Percentiles rank a stretch among this genome's conserved stretches.
Conservation (phyloP, 2,329 filamentous ascomycete genomes). For the Xylaria multiplex region DNA sequence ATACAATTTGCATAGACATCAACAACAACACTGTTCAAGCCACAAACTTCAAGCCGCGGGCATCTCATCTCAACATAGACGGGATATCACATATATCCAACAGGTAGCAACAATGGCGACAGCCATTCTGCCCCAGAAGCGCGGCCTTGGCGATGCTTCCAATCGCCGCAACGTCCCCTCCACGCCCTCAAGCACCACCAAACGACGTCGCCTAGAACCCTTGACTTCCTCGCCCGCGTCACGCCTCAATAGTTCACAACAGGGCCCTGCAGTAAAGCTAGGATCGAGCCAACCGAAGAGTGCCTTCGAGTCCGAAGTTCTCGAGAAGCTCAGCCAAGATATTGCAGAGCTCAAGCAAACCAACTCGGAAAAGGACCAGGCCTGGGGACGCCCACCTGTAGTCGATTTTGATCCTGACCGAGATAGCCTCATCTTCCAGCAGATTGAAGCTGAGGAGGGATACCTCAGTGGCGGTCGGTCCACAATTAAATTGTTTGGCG, state of each 20-base stretch:
- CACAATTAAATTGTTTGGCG: slow-evolving; percentile 91
- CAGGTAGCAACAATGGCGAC: slow-evolving; percentile 56
- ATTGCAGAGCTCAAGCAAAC: slow-evolving; percentile 84
- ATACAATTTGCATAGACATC: background rate
- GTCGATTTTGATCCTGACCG: slow-evolving; percentile 64
- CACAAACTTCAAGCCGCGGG: slow-evolving; percentile 3
- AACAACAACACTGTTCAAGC: slow-evolving; percentile 15
- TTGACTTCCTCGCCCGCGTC: slow-evolving; percentile 64
- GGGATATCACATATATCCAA: slow-evolving; percentile 2
- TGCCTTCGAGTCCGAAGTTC: slow-evolving; percentile 89
- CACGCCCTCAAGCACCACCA: slow-evolving; percentile 67
- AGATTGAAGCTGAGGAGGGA: slow-evolving; percentile 95
- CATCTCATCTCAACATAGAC: background rate
- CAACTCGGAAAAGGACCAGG: slow-evolving; percentile 92
- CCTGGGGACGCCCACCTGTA: slow-evolving; percentile 77
- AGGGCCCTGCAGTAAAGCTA: slow-evolving; percentile 68
- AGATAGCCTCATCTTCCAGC: slow-evolving; percentile 86
- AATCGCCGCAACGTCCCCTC: slow-evolving; percentile 71
- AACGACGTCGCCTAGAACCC: slow-evolving; percentile 85
- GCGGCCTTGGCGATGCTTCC: slow-evolving; percentile 74
- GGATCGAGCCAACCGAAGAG: slow-evolving; percentile 86
- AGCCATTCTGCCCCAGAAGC: slow-evolving; percentile 72
- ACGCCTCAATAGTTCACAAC: slow-evolving; percentile 71
- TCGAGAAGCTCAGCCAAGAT: slow-evolving; percentile 96
- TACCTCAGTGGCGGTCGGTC: slow-evolving; percentile 78